Base-by-base conservation (phyloP, 371 early-diverging fungal species). In the Rhizopus microsporus region DNA sequence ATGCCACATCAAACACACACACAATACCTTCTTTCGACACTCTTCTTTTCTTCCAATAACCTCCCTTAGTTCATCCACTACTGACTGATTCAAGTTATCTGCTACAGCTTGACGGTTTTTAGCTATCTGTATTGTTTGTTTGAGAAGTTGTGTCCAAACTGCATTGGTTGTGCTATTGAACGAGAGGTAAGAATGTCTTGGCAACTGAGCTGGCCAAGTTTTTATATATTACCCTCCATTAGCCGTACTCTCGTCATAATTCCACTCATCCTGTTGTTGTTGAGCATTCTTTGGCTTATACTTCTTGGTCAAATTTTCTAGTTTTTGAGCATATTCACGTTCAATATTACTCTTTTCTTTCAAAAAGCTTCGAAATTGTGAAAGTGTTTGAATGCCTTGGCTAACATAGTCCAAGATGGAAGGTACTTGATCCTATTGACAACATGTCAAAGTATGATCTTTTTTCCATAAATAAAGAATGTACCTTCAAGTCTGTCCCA, bases 291-390 rank as follows among this genome's bases (percentile, higher is more conserved):
- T 52, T 57, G 56, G 66, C 62, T 53, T 75, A 57, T 89, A 85
- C 55, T 87, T 88, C 54, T 78, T 81, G 4, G 83, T 78, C 5
- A 93, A 68, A 1, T 66, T 63, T 29, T 93, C 94, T 30, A 92
- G 77, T 54, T 86, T 83, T 59, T 81, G 79, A 10, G 90, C 84
- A 69, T 87, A 91, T 43, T 93, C 94, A 44, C 80, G 75, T 59
- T 93, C 93, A 30, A 93, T 77, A 44, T 75, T 81, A 16, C 85
- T 81, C 13, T 84, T 75, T 40, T 93, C 94, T 59, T 83, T 85
- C 46, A 89, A 68, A 65, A 88, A 91, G 54, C 85, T 90, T 23
- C 90, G 84, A 51, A 89, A 84, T 49, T 90, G 91, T 46, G 71
- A 51, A 8, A 88, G 54, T 40, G 91, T 85, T 30, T 77, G 67